These are phyloP conservation scores for Stagonosporopsis vannaccii DNA, from an alignment of 2,329 filamentous ascomycete species.

Conservation along the genomic window DNA sequence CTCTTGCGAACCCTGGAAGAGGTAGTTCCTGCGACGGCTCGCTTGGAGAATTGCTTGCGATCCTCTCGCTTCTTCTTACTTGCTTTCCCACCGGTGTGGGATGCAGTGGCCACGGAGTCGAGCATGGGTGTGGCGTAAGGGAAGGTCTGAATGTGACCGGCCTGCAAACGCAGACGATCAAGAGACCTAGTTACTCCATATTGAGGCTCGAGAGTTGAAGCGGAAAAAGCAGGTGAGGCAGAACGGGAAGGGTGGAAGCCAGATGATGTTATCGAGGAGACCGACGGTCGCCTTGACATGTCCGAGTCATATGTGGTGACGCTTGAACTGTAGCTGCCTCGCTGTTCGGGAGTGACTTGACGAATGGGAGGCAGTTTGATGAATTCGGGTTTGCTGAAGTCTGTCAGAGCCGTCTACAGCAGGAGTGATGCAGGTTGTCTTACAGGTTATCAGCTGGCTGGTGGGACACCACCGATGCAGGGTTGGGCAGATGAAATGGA, in stretches of 20 bases:
- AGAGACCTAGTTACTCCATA: slow-evolving; percentile 6
- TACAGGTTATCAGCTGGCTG: slow-evolving; percentile 13
- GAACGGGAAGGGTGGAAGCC: slow-evolving; percentile 18
- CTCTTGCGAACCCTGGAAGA: slow-evolving; percentile 14
- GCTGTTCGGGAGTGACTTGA: slow-evolving; percentile 14
- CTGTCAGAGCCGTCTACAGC: not conserved
- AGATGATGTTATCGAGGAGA: slow-evolving; percentile 15
- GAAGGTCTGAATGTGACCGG: slow-evolving; percentile 7
- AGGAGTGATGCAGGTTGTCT: not conserved
- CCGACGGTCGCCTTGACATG: slow-evolving; percentile 17
- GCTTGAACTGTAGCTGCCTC: slow-evolving; percentile 6
- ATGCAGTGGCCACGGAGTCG: not conserved
- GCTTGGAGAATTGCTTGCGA: slow-evolving; percentile 17
- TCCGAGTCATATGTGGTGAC: slow-evolving; percentile 14
- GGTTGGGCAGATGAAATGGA: slow-evolving; percentile 19
- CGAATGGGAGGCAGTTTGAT: slow-evolving; percentile 17
- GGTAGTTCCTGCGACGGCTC: not conserved
- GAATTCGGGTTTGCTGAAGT: slow-evolving; percentile 10
- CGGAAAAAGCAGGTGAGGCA: slow-evolving; percentile 15
- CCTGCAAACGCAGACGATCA: slow-evolving; percentile 11
- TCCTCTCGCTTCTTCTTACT: slow-evolving; percentile 21
- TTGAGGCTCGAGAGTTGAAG: slow-evolving; percentile 4
- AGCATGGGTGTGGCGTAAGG: slow-evolving; percentile 6
- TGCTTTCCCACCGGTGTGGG: slow-evolving; percentile 15
- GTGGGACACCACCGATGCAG: slow-evolving; percentile 17